Percentiles rank a stretch among this genome's conserved stretches.
These are phyloP conservation scores for Solanum chiquidenum DNA, from an alignment of 257 asterid species.

Conservation along the genomic window DNA sequence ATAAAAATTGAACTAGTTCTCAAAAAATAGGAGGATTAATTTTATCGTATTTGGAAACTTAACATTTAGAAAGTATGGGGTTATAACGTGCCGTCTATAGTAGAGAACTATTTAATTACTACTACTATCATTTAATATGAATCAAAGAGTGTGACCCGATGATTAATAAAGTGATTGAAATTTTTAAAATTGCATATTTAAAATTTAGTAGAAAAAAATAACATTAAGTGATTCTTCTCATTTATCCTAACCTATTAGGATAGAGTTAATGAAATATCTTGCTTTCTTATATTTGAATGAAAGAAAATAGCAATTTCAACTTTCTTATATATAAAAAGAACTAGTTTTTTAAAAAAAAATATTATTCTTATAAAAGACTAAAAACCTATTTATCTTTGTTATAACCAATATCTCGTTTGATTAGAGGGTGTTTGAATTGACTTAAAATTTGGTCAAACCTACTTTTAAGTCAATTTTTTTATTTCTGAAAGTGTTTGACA, in stretches of 20 bases:
- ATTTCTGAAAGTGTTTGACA: too few relatives aligned
- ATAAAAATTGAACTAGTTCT: neutral
- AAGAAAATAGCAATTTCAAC: neutral
- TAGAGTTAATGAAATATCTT: neutral
- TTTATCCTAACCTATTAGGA: neutral
- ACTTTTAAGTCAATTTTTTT: too few relatives aligned
- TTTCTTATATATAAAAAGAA: too few relatives aligned
- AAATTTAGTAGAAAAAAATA: fast-evolving
- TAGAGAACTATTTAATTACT: neutral
- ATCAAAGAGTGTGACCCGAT: too few relatives aligned
- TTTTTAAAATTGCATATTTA: too few relatives aligned
- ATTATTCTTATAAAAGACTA: neutral
- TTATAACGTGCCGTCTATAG: neutral
- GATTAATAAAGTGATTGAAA: too few relatives aligned
- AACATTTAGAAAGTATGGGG: neutral
- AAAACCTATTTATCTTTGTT: neutral
- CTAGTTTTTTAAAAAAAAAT: too few relatives aligned
- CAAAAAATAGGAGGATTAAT: neutral
- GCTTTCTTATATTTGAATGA: neutral
- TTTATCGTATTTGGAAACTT: neutral
- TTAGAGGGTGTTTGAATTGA: too few relatives aligned
- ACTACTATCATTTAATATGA: too few relatives aligned
- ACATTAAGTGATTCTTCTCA: too few relatives aligned
- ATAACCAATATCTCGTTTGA: neutral
- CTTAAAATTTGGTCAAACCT: too few relatives aligned